Evolutionary conservation across 208 protist species (phyloP).

Genomic region (Spongospora subterranea): DNA sequence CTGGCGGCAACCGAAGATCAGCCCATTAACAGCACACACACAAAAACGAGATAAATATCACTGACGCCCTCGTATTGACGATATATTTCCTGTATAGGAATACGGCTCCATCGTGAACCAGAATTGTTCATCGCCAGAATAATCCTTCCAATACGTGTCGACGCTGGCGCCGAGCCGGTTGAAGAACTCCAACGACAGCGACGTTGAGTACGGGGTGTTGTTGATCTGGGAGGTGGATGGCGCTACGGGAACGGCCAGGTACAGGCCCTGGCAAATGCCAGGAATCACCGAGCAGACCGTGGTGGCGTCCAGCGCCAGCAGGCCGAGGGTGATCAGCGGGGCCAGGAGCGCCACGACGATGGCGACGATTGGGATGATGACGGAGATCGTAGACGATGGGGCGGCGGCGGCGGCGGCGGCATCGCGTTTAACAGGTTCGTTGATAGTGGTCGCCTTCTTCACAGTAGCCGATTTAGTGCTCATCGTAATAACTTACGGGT

Average conservation of each 20-base stretch:
- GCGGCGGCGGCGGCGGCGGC: too few species aligned
- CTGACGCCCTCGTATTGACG: conserved; percentile 43
- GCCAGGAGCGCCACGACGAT: background rate
- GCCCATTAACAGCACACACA: background rate
- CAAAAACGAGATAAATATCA: background rate
- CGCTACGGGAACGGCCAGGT: conserved; percentile 3
- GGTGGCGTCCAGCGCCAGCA: background rate
- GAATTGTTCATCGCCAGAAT: conserved; percentile 42
- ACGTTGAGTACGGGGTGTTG: background rate
- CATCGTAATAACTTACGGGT: too few species aligned
- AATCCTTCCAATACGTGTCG: conserved; percentile 55
- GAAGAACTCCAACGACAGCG: conserved; percentile 44
- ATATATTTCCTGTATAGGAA: conserved; percentile 44
- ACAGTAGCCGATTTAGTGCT: too few species aligned
- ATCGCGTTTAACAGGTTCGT: too few species aligned
- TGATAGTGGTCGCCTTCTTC: too few species aligned
- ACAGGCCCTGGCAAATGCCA: background rate
- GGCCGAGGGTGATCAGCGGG: background rate
- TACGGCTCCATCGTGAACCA: conserved; percentile 48
- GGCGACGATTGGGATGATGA: background rate
- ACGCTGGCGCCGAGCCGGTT: background rate
- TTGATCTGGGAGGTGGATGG: background rate
- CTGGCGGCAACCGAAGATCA: background rate
- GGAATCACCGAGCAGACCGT: background rate
- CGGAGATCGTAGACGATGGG: background rate